Conservation (phyloP, 441 rosid species). For the Manihot esculenta region DNA sequence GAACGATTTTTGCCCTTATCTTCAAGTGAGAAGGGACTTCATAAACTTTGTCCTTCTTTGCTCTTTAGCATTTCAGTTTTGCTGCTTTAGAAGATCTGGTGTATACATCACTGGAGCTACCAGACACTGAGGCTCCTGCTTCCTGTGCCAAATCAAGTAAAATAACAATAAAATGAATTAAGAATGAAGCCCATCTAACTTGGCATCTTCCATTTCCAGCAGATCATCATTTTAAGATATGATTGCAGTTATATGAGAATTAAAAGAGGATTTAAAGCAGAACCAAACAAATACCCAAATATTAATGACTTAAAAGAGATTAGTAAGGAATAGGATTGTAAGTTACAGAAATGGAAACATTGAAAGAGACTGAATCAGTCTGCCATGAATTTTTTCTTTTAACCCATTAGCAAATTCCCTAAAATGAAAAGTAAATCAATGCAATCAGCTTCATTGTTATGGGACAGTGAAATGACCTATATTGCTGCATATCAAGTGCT, state of each 20-base stretch:
- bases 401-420: no score
- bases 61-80: slow-evolving; percentile 8
- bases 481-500: no score
- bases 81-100: not conserved
- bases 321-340: not conserved
- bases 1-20: slow-evolving; percentile 14
- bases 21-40: not conserved
- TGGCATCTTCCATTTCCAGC: not conserved
- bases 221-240: not conserved
- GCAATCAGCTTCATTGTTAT: no score
- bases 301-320: not conserved
- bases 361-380: no score
- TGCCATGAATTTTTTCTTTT: no score
- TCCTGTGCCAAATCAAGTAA: slow-evolving; percentile 6
- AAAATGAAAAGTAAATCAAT: no score
- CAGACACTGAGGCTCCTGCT: not conserved
- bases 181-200: slow-evolving; percentile 1
- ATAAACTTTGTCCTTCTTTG: not conserved
- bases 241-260: not conserved
- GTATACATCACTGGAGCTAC: not conserved
- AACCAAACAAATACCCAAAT: not conserved
- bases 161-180: no score
- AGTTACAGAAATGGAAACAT: no score
- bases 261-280: not conserved
- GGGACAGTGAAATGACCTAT: no score